Conservation (phyloP, 306 rosid species). For the Quercus cerris region DNA sequence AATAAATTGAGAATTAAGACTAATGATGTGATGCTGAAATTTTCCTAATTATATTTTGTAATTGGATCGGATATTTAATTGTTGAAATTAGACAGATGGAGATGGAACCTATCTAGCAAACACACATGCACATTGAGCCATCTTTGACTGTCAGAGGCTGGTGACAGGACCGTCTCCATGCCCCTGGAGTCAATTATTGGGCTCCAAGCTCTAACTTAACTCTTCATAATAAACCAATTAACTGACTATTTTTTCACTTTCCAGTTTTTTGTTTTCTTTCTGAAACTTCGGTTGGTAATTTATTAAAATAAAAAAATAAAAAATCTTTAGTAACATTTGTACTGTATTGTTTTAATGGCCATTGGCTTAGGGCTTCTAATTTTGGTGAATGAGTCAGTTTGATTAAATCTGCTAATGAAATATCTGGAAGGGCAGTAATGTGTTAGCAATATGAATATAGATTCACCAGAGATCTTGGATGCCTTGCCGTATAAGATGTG, state of each 20-base stretch:
- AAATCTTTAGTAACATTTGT: not conserved
- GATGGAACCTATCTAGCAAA: not conserved
- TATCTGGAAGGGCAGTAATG: conserved; percentile 6
- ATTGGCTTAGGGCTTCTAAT: not conserved
- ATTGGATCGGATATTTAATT: not conserved
- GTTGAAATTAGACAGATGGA: not conserved
- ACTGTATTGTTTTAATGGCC: not conserved
- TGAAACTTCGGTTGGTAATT: not conserved
- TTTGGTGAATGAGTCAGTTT: not conserved
- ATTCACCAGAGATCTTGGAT: not conserved
- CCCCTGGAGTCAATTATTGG: not conserved
- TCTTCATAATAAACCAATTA: not conserved
- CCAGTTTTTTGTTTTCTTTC: not conserved
- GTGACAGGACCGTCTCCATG: not conserved
- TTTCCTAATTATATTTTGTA: not conserved
- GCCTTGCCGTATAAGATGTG: conserved; percentile 8
- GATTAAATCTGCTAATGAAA: not conserved
- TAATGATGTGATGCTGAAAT: not conserved
- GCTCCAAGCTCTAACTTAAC: not conserved
- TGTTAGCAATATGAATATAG: not conserved
- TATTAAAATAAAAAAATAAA: too few species aligned
- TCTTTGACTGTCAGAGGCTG: not conserved
- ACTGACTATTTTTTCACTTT: too few species aligned
- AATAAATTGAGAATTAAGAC: conserved; percentile 3
- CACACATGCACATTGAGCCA: not conserved